Evolutionary conservation across 306 rosid species (phyloP), one percentile per base, ranked within the genome.

Genomic region (Carpinus viminea): DNA sequence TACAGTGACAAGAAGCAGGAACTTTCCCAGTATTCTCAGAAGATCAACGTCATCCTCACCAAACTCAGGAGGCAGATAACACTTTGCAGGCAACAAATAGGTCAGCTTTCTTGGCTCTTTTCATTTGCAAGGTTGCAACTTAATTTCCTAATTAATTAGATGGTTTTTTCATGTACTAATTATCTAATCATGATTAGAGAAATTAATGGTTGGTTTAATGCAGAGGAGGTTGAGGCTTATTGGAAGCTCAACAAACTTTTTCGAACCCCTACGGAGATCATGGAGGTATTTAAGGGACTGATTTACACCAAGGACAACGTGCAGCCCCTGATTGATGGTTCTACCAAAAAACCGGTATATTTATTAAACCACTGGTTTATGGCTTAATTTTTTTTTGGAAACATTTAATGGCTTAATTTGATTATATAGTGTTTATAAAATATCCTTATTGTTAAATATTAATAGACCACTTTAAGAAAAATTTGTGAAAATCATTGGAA

Each of bases 21-120:
- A 52, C 20, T 83, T 10, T 76, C 86, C 12, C 86, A 65, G 1
- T 83, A 69, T 64, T 16, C 78, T 70, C 83, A 75, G 12, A 83
- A 79, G 12, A 57, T 83, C 62, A 76, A 79, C 12, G 64, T 38
- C 70, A 79, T 83, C 56, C 50, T 75, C 53, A 79, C 72, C 83
- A 79, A 79, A 64, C 80, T 79, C 20, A 83, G 64, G 74, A 70
- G 26, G 12, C 86, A 83, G 54, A 24, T 83, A 17, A 15, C 47
- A 15, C 11, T 75, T 50, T 75, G 83, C 81, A 75, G 12, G 17
- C 80, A 68, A 62, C 86, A 83, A 60, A 60, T 83, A 24, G 86
- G 86, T 83, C 18, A 54, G 57, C 43, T 24, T 45, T 18, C 15
- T 3, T 8, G 8, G n/a, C 5, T 8, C 3, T 7, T 4, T 38